phyloP scores from a whole-genome alignment of 2,329 filamentous ascomycete species.

The Pestalotiopsis sp. region DNA sequence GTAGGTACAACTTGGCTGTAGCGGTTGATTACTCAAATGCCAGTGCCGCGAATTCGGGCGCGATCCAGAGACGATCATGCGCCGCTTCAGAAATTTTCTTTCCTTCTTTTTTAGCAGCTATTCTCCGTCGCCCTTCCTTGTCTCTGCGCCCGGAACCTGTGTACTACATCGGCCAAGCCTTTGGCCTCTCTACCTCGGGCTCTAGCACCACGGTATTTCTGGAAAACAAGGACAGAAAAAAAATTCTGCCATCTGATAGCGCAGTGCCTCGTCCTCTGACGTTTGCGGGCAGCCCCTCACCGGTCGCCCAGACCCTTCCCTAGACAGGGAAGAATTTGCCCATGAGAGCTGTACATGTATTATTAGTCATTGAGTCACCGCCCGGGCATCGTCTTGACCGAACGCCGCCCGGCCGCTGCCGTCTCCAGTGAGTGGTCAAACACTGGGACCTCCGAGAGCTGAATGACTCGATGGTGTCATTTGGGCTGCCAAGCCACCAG shows the following conservation, averaged over 20 bases:
- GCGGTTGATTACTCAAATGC: background rate
- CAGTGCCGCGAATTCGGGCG: background rate
- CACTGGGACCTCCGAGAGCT: background rate
- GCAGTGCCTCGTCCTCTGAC: background rate
- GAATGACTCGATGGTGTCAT: slow-evolving; percentile 13
- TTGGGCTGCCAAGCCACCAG: slow-evolving; percentile 1
- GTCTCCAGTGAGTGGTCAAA: background rate
- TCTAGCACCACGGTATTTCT: background rate
- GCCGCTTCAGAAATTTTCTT: slow-evolving; percentile 8
- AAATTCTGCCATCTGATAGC: background rate
- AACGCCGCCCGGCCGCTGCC: background rate
- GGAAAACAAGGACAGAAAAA: background rate
- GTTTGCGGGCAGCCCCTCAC: background rate
- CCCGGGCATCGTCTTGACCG: background rate
- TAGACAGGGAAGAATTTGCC: background rate
- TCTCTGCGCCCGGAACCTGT: background rate
- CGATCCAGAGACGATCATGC: slow-evolving; percentile 6
- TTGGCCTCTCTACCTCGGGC: background rate
- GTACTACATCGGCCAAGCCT: background rate
- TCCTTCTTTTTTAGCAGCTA: background rate
- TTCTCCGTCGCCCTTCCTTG: background rate
- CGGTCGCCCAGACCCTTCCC: background rate
- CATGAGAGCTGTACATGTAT: background rate
- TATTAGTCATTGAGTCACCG: slow-evolving; percentile 5
- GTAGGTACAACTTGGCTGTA: background rate